phyloP scores from a whole-genome alignment of 2,329 filamentous ascomycete species.

The Tolypocladium pustulatum region DNA sequence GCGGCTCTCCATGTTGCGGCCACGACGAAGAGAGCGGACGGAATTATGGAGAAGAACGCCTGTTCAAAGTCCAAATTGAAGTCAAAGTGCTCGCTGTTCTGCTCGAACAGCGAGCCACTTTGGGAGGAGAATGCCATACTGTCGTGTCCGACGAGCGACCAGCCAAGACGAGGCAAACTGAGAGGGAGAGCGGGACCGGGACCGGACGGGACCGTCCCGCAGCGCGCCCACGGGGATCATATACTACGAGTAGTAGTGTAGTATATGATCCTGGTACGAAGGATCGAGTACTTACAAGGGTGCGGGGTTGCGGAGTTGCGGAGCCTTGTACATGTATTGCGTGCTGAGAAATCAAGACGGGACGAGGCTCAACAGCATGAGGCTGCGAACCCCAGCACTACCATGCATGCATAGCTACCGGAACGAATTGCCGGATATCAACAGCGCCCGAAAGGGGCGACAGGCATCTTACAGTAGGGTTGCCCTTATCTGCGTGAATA shows the following conservation, averaged over 20 bases:
- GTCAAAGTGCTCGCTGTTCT: not conserved
- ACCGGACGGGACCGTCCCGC: not conserved
- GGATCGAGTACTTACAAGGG: not conserved
- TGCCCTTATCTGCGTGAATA: not conserved
- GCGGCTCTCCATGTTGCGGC: not conserved
- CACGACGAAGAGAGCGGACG: not conserved
- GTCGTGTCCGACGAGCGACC: not conserved
- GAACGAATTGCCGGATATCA: no score
- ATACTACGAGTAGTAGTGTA: not conserved
- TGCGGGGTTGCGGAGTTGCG: not conserved
- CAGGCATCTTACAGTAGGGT: no score
- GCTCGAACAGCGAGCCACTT: not conserved
- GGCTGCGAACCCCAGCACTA: not conserved
- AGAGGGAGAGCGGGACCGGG: not conserved
- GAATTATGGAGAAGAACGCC: not conserved
- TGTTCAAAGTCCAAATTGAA: not conserved
- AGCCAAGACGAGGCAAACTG: not conserved
- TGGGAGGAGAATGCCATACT: not conserved
- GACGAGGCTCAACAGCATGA: not conserved
- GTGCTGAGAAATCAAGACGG: not conserved
- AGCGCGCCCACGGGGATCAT: not conserved
- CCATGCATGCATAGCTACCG: no score
- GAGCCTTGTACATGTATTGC: not conserved
- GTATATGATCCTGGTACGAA: not conserved
- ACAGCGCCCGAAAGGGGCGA: no score